Conservation (phyloP, 176 grass and related monocot genomes). For the Poa annua region DNA sequence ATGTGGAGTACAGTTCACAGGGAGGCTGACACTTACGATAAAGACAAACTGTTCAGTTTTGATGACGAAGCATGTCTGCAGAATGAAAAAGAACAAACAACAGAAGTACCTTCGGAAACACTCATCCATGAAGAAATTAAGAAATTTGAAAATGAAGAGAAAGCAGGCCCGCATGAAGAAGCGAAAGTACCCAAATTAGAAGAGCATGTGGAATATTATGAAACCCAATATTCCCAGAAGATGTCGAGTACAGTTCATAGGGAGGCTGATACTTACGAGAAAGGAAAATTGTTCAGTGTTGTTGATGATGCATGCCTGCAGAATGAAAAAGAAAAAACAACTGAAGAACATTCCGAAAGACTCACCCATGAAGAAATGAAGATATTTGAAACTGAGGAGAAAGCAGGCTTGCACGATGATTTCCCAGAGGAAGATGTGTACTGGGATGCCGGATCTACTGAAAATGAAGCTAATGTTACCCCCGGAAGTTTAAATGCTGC, state of each 20-base stretch:
- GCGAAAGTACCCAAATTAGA: conserved; percentile 38
- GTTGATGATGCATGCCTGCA: conserved; percentile 39
- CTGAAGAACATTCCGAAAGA: conserved; percentile 18
- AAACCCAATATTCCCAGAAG: conserved; percentile 14
- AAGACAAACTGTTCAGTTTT: conserved; percentile 41
- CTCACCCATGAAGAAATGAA: conserved; percentile 38
- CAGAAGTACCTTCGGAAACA: conserved; percentile 29
- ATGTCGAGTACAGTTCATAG: conserved; percentile 22
- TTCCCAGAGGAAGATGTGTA: conserved; percentile 36
- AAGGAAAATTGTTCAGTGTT: conserved; percentile 43
- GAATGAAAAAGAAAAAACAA: conserved; percentile 38
- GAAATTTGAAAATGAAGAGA: conserved; percentile 25
- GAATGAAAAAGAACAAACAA: conserved; percentile 40
- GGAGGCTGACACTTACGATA: conserved; percentile 25
- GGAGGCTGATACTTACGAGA: conserved; percentile 26
- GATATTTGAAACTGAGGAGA: conserved; percentile 29
- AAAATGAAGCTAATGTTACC: conserved; percentile 39
- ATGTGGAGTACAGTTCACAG: conserved; percentile 20
- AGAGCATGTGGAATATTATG: conserved; percentile 37
- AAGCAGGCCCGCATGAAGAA: conserved; percentile 24
- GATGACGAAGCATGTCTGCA: conserved; percentile 40
- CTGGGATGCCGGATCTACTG: conserved; percentile 40
- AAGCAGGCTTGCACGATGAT: conserved; percentile 30
- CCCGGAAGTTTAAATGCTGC: conserved; percentile 24
- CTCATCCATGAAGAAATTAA: conserved; percentile 37